Percentiles rank a stretch among this genome's conserved stretches.
Conservation (phyloP, 179 eudicot genomes). For the Drosera spatulata region DNA sequence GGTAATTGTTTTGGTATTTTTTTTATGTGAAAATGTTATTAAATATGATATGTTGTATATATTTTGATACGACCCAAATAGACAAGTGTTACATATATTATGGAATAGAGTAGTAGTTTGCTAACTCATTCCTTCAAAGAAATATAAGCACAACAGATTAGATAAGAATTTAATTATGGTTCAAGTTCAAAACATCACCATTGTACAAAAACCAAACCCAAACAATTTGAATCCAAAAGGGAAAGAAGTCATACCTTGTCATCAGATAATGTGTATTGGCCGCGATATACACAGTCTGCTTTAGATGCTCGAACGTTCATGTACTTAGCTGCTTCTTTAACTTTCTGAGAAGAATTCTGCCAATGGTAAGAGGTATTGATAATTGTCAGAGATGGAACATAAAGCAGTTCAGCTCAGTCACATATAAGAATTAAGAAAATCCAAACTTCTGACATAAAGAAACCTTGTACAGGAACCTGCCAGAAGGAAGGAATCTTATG, state of each 20-base stretch:
- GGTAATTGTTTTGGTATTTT: too few species aligned
- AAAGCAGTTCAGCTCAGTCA: background rate
- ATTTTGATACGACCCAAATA: too few species aligned
- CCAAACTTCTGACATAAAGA: constrained; percentile 2
- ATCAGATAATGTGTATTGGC: constrained; percentile 69
- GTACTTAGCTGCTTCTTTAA: constrained; percentile 66
- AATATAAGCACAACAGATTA: too few species aligned
- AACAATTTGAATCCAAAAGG: background rate
- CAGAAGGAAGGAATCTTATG: constrained; percentile 83
- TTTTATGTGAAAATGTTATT: too few species aligned
- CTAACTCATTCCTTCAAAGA: too few species aligned
- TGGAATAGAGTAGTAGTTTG: too few species aligned
- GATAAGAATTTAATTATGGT: too few species aligned
- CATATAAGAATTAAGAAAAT: background rate
- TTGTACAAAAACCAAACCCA: background rate
- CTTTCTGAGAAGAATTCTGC: constrained; percentile 83
- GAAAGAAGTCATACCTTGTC: constrained; percentile 49
- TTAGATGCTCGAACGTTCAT: constrained; percentile 67
- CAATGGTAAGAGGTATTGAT: constrained; percentile 4
- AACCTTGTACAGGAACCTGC: constrained; percentile 92
- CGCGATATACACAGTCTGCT: constrained; percentile 55
- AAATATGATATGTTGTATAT: too few species aligned
- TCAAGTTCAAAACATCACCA: too few species aligned
- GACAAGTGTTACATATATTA: too few species aligned
- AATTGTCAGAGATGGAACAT: constrained; percentile 3